Base-by-base conservation (phyloP, 2,329 filamentous ascomycete genomes). In the Cladosporium sp. region DNA sequence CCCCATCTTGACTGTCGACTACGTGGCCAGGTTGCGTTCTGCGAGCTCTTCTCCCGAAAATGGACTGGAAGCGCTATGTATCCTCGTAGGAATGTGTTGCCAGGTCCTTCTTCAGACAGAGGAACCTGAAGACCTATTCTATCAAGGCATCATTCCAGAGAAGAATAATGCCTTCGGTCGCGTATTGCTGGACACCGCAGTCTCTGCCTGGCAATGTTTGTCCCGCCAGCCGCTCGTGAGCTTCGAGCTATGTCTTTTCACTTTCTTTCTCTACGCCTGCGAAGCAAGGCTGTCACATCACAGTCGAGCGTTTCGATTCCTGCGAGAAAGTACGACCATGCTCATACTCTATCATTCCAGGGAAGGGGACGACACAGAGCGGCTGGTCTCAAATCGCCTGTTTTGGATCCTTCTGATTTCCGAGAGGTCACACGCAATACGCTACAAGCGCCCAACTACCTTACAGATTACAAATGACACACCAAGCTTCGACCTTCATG, bases 341-440 rank as follows among this genome's bases (percentile, higher is more conserved):
- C 33, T 50, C 9, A 10, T 50, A 8, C 28, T 50, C 1, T 38
- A 50, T 4, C 40, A 50, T 1, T 35, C 19, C 14, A 40, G 43
- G 4, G 33, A 14, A 8, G 48, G 32, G 16, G 48, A 43, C 10
- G 48, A 50, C 3, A n/a, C 32, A 10, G 48, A 50, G 10, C 48
- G 33, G 8, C 19, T 50, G 4, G 16, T 43, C 14, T 19, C 48
- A n/a, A 35, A 33, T 16, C 48, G 38, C 4, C 40, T 50, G 6
- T 50, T 50, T 9, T 50, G 41, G 13, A 40, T 50, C 2, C 40
- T 50, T 3, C 13, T 50, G 9, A 43, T 50, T 10, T 50, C 40
- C 9, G 48, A 50, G 19, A 50, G 48, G n/a, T 50, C 48, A n/a
- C 48, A 50, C 4, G 40, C 40, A 6, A 50, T 50, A 3, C 48